Percentiles rank a stretch among this genome's conserved stretches.
phyloP scores from a whole-genome alignment of 768 basidiomycete species.

The Tulasnella sp. region DNA sequence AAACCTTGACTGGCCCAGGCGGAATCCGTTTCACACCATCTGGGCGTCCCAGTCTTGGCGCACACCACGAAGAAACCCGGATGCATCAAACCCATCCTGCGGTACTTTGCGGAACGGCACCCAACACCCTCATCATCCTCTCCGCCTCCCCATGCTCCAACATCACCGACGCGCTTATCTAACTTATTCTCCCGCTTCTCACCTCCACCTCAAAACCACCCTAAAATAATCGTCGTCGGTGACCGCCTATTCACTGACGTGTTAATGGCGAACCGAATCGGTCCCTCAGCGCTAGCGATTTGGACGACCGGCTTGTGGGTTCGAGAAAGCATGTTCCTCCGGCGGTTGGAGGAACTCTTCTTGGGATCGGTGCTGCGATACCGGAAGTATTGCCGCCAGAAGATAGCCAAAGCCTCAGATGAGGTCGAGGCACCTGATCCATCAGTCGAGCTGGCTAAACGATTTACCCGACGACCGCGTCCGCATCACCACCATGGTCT shows the following conservation, averaged over 20 bases:
- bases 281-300: conserved; percentile 30
- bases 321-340: conserved; percentile 37
- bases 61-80: conserved; percentile 81
- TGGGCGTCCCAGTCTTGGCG: conserved; percentile 79
- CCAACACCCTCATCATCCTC: conserved; percentile 29
- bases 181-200: neutral
- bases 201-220: conserved; percentile 39
- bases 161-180: neutral
- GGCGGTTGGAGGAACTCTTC: conserved; percentile 31
- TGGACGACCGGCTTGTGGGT: conserved; percentile 41
- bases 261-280: conserved; percentile 79
- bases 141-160: neutral
- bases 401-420: neutral
- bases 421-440: neutral
- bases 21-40: conserved; percentile 78
- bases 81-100: conserved; percentile 70
- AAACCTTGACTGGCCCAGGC: conserved; percentile 55
- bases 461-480: neutral
- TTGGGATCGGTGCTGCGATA: neutral
- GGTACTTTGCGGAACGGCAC: conserved; percentile 59
- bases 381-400: neutral
- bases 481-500: neutral
- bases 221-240: conserved; percentile 78
- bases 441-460: neutral
- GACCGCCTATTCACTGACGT: conserved; percentile 93